Conservation (phyloP, 1,284 basidiomycete species). For the Omphalotus olearius region DNA sequence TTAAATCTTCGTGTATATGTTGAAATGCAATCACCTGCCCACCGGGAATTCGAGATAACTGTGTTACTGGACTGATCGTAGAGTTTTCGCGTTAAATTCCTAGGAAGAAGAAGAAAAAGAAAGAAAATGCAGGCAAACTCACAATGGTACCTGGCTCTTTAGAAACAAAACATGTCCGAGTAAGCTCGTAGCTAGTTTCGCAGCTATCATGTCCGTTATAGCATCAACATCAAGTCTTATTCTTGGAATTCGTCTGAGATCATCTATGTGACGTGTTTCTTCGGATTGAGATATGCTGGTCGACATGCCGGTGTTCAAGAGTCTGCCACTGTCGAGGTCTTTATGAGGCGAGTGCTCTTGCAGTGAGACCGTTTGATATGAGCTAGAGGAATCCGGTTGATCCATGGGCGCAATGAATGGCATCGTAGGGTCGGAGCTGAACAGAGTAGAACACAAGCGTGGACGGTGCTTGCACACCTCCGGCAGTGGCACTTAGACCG, state of each 20-base stretch:
- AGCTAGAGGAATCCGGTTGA: too few relatives aligned
- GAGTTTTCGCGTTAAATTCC: neutral
- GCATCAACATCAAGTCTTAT: slow-evolving; percentile 46
- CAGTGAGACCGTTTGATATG: too few relatives aligned
- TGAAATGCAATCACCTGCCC: slow-evolving; percentile 26
- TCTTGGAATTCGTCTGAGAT: slow-evolving; percentile 25
- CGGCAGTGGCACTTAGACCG: too few relatives aligned
- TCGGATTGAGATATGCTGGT: too few relatives aligned
- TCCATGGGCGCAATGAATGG: too few relatives aligned
- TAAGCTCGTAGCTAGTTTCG: slow-evolving; percentile 53
- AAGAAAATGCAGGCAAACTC: slow-evolving; percentile 25
- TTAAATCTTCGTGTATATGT: neutral
- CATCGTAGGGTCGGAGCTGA: too few relatives aligned
- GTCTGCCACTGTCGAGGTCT: too few relatives aligned
- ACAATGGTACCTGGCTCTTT: slow-evolving; percentile 76
- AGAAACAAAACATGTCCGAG: slow-evolving; percentile 67
- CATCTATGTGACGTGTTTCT: neutral
- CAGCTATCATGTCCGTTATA: slow-evolving; percentile 55
- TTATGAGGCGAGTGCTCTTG: too few relatives aligned
- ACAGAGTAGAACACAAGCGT: too few relatives aligned
- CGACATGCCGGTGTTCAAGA: too few relatives aligned
- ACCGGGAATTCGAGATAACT: slow-evolving; percentile 49
- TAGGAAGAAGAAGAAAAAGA: neutral
- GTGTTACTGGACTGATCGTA: slow-evolving; percentile 53
- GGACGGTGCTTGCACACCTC: too few relatives aligned